Percentiles rank a stretch among this genome's conserved stretches.
These are phyloP conservation scores for Daucus carota DNA, from an alignment of 129 eudicot species.

Conservation along the genomic window DH1_v3.0 NC_030382.2:56858501-56859000, in stretches of 20 bases:
- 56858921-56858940: background rate
- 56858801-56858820: conserved; percentile 72
- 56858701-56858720: background rate
- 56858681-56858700: conserved; percentile 5
- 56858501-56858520: background rate
- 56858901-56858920: too few relatives aligned
- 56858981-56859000: background rate
- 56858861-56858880: background rate
- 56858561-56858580: background rate
- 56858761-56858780: conserved; percentile 91
- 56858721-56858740: background rate
- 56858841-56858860: background rate
- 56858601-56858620: conserved; percentile 92
- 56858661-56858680: conserved; percentile 69
- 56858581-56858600: conserved; percentile 68
- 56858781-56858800: conserved; percentile 90
- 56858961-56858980: background rate
- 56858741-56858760: conserved; percentile 66
- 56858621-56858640: conserved; percentile 97
- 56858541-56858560: background rate
- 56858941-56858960: too few relatives aligned
- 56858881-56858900: background rate
- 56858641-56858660: conserved; percentile 88
- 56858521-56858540: background rate
- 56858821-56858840: conserved; percentile 12